Evolutionary conservation across 768 basidiomycete genomes (phyloP).

Genomic region (Rhizopogon vesiculosus): DNA sequence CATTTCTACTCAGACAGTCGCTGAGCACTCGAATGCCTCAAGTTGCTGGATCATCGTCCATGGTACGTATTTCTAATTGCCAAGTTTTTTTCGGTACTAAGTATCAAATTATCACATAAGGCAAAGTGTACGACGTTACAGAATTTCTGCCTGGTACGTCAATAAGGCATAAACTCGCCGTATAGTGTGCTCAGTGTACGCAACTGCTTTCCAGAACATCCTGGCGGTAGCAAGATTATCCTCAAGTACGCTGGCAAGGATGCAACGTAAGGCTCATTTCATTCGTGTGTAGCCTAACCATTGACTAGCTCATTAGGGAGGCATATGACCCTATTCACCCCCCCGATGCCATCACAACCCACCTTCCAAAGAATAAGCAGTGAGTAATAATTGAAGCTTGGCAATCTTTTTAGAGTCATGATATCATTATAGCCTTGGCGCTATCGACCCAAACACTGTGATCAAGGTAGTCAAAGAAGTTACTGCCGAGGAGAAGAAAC

Average conservation of each 20-base stretch:
- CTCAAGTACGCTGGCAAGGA: conserved; percentile 88
- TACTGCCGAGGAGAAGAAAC: conserved; percentile 67
- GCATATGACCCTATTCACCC: conserved; percentile 92
- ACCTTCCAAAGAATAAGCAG: conserved; percentile 85
- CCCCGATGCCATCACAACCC: conserved; percentile 69
- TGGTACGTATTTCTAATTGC: conserved; percentile 35
- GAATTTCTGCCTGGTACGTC: conserved; percentile 65
- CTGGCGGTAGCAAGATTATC: conserved; percentile 80
- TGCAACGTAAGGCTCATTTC: conserved; percentile 57
- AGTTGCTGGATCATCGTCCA: conserved; percentile 86
- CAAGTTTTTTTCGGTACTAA: not conserved
- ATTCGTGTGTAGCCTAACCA: not conserved
- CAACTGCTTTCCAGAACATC: conserved; percentile 45
- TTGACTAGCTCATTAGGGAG: conserved; percentile 32
- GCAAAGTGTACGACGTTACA: conserved; percentile 75
- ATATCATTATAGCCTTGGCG: conserved; percentile 48
- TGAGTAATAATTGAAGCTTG: conserved; percentile 25
- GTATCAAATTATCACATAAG: conserved; percentile 27
- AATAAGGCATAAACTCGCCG: not conserved
- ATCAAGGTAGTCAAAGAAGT: conserved; percentile 57
- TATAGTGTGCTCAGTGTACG: not conserved
- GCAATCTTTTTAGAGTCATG: not conserved
- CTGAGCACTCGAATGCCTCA: conserved; percentile 51
- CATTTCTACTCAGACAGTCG: conserved; percentile 27
- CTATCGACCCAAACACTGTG: conserved; percentile 65